These are phyloP conservation scores for Ochetophila trinervis DNA, from an alignment of 306 rosid species.

Conservation along the genomic window DNA sequence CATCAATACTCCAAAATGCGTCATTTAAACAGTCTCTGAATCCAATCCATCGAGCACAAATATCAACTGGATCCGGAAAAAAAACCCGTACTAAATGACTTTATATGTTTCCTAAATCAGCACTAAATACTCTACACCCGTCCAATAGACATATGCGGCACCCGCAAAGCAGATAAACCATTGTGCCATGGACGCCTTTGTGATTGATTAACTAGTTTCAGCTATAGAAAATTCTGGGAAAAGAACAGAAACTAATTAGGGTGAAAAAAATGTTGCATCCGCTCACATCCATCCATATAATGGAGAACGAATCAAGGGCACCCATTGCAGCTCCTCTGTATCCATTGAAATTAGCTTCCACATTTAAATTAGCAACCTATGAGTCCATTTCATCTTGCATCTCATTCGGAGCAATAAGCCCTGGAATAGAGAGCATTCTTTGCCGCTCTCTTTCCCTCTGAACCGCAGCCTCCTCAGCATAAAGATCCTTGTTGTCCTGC, in stretches of 20 bases:
- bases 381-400: conserved; percentile 97
- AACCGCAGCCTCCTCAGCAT: conserved; percentile 96
- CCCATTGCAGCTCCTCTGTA: conserved; percentile 36
- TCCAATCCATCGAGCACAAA: conserved; percentile 31
- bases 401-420: conserved; percentile 95
- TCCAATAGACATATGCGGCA: conserved; percentile 46
- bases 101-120: conserved; percentile 62
- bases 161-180: conserved; percentile 35
- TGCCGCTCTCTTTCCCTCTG: conserved; percentile 93
- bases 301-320: conserved; percentile 39
- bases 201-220: conserved; percentile 37
- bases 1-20: conserved; percentile 42
- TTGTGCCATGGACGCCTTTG: conserved; percentile 41
- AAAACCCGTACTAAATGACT: conserved; percentile 46
- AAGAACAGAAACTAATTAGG: conserved; percentile 41
- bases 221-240: conserved; percentile 41
- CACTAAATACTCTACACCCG: conserved; percentile 76
- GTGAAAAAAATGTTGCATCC: conserved; percentile 41
- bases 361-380: conserved; percentile 30
- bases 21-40: conserved; percentile 40
- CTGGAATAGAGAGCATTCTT: conserved; percentile 95
- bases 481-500: conserved; percentile 96
- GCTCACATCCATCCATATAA: conserved; percentile 33
- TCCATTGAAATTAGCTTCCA: conserved; percentile 32
- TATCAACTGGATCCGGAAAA: conserved; percentile 40